phyloP scores from a whole-genome alignment of 768 basidiomycete genomes.

The Xerocomellus chrysenteron region DNA sequence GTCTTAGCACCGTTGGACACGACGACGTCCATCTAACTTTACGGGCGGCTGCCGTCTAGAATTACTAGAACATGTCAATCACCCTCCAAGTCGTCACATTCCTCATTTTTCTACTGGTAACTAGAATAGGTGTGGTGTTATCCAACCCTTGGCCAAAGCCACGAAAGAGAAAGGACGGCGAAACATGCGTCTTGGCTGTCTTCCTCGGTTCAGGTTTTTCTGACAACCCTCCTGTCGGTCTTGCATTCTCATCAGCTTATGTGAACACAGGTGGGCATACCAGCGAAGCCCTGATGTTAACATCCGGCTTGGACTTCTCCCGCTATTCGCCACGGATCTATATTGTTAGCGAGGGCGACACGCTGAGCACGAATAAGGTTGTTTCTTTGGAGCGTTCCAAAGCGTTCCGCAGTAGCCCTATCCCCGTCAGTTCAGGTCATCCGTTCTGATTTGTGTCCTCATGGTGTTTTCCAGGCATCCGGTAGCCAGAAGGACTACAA shows the following conservation, averaged over 20 bases:
- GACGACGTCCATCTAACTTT: neutral
- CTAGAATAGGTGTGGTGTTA: slow-evolving; percentile 21
- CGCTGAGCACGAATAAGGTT: slow-evolving; percentile 73
- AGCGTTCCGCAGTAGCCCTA: neutral
- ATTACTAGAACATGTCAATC: slow-evolving; percentile 8
- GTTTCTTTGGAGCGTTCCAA: slow-evolving; percentile 53
- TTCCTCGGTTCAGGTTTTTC: slow-evolving; percentile 90
- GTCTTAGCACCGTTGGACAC: neutral
- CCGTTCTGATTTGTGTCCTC: slow-evolving; percentile 3
- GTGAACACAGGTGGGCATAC: slow-evolving; percentile 83
- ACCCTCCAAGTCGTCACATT: slow-evolving; percentile 3
- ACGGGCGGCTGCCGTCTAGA: neutral
- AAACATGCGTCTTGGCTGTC: slow-evolving; percentile 61
- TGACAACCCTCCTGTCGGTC: neutral
- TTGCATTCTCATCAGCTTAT: slow-evolving; percentile 8
- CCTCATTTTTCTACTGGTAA: slow-evolving; percentile 15
- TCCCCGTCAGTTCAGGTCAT: slow-evolving; percentile 15
- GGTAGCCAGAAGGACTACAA: slow-evolving; percentile 34
- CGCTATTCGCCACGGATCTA: slow-evolving; percentile 81
- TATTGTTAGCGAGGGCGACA: slow-evolving; percentile 78
- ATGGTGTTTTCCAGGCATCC: slow-evolving; percentile 9
- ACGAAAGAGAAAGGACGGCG: slow-evolving; percentile 10
- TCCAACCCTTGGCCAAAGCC: slow-evolving; percentile 9
- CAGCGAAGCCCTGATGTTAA: slow-evolving; percentile 73
- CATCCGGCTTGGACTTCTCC: slow-evolving; percentile 69